Evolutionary conservation across 176 grass and related monocot genomes (phyloP), one percentile per base, ranked within the genome.

Genomic region (Oryza coarctata): DNA sequence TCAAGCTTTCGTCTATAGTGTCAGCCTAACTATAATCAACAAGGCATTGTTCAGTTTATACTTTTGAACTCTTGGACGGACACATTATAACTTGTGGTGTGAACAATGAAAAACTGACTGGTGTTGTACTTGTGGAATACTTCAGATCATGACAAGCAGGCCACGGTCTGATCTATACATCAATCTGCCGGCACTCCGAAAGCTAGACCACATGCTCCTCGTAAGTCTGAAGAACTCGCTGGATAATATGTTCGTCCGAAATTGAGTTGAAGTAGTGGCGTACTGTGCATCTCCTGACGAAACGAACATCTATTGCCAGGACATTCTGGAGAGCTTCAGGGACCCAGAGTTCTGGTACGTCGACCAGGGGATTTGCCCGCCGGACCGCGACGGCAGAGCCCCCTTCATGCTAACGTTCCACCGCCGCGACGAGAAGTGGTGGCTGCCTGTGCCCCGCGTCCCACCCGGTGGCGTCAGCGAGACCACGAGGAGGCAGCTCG

Each of bases 131-230:
- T 63, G 15, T 64, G 67, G n/a, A 7, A 17, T n/a, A 23, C 28
- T 87, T 85, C 84, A 98, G 96, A 88, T 99, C 64, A 99, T 99
- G 97, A 88, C 91, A 35, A 95, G 91, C 77, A 85, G 97, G 77
- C 93, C 91, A 35, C 81, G 97, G 39, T 90, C 90, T 7, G 97
- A 99, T 81, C 80, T 99, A 38, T 87, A 85, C 88, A 89, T 94
- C 76, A 99, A 96, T 64, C 91, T 99, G 52, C 97, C 93, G 29
- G 96, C 97, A 7, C 87, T 99, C 5, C 73, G 91, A 29, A 96
- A 99, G 77, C 82, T 99, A 27, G 97, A 99, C 55, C 84, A 96
- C 87, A 95, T 99, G 93, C 97, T 99, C n/a, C 93, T 99, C 12
- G 97, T 99, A 83, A 87, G 90, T 88, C 77, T 20, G 14, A 17